These are phyloP conservation scores for Vigna unguiculata DNA, from an alignment of 306 rosid genomes.

Conservation along the genomic window DNA sequence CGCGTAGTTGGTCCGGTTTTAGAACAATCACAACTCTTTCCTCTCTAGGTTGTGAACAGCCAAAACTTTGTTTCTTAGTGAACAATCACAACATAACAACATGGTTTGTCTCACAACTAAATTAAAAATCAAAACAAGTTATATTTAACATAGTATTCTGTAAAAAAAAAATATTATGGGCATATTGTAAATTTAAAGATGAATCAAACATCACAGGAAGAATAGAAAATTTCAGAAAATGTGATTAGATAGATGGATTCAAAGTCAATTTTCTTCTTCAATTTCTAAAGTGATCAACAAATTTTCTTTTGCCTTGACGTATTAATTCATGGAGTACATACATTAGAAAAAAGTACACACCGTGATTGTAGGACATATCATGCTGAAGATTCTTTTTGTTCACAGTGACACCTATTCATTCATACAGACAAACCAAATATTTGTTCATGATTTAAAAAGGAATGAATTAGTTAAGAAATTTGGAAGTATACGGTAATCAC, in stretches of 20 bases:
- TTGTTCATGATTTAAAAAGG: background rate
- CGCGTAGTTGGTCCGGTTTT: background rate
- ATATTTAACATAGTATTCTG: background rate
- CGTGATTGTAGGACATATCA: conserved; percentile 26
- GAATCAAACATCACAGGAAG: background rate
- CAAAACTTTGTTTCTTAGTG: background rate
- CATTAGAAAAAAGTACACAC: background rate
- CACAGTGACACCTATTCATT: background rate
- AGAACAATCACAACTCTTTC: background rate
- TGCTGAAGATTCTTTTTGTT: background rate
- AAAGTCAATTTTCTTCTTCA: background rate
- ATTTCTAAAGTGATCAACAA: background rate
- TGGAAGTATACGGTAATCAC: conserved; percentile 25
- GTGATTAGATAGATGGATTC: background rate
- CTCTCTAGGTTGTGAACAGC: background rate
- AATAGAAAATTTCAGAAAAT: background rate
- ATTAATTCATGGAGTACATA: background rate
- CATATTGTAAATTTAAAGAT: background rate
- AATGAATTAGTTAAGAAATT: conserved; percentile 30
- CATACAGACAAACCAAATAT: background rate
- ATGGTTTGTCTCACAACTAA: background rate
- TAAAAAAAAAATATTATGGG: background rate
- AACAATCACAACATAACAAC: background rate
- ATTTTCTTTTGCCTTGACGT: background rate
- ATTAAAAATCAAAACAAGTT: background rate